Conservation (phyloP, 2,329 filamentous ascomycete genomes). For the Macroventuria anomochaeta region DNA sequence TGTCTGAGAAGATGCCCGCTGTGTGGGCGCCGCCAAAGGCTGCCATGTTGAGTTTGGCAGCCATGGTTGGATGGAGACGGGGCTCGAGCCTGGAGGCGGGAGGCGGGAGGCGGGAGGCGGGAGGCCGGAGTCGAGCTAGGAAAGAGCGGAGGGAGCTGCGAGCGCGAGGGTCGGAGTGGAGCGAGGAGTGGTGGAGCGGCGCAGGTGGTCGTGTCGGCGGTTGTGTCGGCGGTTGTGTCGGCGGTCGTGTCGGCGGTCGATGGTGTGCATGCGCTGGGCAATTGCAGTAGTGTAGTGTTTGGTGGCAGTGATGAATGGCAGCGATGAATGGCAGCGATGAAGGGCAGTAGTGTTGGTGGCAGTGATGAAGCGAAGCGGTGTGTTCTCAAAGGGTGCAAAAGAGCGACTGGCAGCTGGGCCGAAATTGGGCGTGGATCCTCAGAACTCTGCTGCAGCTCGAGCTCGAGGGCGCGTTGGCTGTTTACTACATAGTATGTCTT, state of each 20-base stretch:
- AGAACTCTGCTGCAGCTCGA: slow-evolving; percentile 2
- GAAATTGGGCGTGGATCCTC: slow-evolving; percentile 6
- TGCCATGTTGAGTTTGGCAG: slow-evolving; percentile 41
- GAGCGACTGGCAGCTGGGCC: slow-evolving; percentile 15
- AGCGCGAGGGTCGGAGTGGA: background rate
- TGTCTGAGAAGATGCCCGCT: slow-evolving; percentile 91
- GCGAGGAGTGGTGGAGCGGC: background rate
- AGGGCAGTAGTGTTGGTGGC: background rate
- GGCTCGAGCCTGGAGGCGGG: too few relatives aligned
- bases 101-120: background rate
- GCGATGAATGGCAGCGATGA: background rate
- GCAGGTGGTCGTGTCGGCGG: background rate
- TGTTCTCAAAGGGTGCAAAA: background rate
- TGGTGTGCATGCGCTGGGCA: slow-evolving; percentile 1
- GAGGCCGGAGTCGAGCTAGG: background rate
- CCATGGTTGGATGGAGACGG: slow-evolving; percentile 47
- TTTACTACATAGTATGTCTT: slow-evolving; percentile 17
- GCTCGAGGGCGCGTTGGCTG: background rate
- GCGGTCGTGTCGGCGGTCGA: background rate
- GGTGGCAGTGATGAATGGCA: background rate
- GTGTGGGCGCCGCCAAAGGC: slow-evolving; percentile 71
- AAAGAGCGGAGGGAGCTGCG: background rate
- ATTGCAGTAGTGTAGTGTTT: background rate
- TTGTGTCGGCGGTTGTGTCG: background rate
- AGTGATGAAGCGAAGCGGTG: background rate